A percentile compares a stretch with the other conserved stretches of the same genome.
phyloP scores from a whole-genome alignment of 2,329 filamentous ascomycete genomes.

The Hypoxylon sp. region DNA sequence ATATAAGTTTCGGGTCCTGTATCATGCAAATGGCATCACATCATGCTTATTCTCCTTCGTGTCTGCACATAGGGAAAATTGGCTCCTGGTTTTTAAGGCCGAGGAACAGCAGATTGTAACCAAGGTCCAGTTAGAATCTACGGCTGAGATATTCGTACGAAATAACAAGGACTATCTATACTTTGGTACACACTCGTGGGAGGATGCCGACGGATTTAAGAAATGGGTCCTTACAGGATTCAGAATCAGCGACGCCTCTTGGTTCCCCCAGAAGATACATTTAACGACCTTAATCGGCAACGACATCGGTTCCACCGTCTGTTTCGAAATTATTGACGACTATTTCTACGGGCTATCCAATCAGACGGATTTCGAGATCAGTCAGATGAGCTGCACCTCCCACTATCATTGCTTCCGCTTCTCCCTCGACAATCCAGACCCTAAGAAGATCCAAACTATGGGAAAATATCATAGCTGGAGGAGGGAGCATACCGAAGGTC shows the following conservation, averaged over 20 bases:
- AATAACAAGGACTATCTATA: constrained; percentile 73
- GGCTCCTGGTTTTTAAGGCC: constrained; percentile 67
- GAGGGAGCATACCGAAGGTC: constrained; percentile 75
- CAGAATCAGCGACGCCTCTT: constrained; percentile 58
- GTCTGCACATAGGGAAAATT: constrained; percentile 57
- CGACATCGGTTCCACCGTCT: constrained; percentile 76
- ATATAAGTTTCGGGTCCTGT: constrained; percentile 66
- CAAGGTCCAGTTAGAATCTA: constrained; percentile 58
- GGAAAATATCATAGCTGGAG: constrained; percentile 70
- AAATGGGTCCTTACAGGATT: constrained; percentile 74
- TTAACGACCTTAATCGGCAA: constrained; percentile 71
- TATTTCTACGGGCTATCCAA: constrained; percentile 80
- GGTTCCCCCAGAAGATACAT: constrained; percentile 61
- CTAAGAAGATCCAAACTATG: constrained; percentile 56
- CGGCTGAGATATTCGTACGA: constrained; percentile 74
- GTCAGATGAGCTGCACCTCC: constrained; percentile 75
- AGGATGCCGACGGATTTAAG: constrained; percentile 65
- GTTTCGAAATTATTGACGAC: constrained; percentile 76
- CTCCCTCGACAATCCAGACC: constrained; percentile 63
- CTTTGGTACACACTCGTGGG: constrained; percentile 73
- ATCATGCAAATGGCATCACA: constrained; percentile 69
- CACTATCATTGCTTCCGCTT: constrained; percentile 78
- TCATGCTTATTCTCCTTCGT: constrained; percentile 68
- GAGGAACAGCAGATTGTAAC: constrained; percentile 58
- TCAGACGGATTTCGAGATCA: constrained; percentile 70